Percentiles rank a stretch among this genome's conserved stretches.
phyloP scores from a whole-genome alignment of 148 eudicot genomes.

The Beta vulgaris region DNA sequence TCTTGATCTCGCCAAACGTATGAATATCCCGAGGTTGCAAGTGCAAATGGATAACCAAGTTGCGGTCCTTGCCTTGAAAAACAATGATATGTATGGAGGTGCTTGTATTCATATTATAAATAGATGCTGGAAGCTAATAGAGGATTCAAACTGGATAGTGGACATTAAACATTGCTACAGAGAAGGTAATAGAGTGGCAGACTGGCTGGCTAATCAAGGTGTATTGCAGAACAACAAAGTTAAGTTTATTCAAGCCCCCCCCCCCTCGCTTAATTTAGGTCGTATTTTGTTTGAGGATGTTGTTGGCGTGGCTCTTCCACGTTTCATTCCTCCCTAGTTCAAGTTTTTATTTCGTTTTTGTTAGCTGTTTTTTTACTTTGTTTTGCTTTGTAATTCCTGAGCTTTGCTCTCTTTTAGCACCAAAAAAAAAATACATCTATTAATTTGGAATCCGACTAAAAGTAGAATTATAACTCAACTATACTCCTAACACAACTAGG shows the following conservation, averaged over 20 bases:
- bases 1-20: background rate
- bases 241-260: background rate
- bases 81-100: background rate
- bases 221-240: background rate
- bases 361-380: no score
- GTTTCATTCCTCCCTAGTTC: background rate
- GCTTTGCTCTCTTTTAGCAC: background rate
- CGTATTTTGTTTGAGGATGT: background rate
- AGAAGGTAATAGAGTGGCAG: background rate
- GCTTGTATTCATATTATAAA: background rate
- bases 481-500: no score
- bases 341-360: no score
- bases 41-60: background rate
- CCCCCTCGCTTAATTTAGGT: background rate
- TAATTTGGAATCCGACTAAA: no score
- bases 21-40: background rate
- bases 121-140: background rate
- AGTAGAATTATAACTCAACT: no score
- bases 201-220: background rate
- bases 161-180: background rate
- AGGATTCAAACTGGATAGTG: background rate
- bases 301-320: background rate
- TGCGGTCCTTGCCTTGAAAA: background rate
- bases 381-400: background rate
- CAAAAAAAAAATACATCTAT: no score